Percentiles rank a stretch among this genome's conserved stretches.
phyloP scores from a whole-genome alignment of 139 green algal species.

The Coelastrella sp. region DNA sequence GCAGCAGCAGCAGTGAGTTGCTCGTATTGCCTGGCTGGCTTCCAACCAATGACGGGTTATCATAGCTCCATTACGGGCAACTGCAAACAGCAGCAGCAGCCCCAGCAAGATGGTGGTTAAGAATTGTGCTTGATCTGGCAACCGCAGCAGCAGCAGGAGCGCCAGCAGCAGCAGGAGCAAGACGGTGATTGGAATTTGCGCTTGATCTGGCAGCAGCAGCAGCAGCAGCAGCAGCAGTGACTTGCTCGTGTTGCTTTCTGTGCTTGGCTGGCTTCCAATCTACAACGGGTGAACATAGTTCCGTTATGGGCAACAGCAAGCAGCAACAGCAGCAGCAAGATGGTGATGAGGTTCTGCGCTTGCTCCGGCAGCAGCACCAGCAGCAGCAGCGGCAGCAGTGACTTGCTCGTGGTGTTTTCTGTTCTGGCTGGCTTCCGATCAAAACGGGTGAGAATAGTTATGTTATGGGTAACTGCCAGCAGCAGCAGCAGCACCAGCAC shows the following conservation, averaged over 20 bases:
- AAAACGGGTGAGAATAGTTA: slow-evolving; percentile 68
- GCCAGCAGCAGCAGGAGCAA: neutral
- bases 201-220: slow-evolving; percentile 30
- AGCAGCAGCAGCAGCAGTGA: slow-evolving; percentile 30
- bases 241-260: slow-evolving; percentile 38
- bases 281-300: slow-evolving; percentile 68
- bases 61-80: slow-evolving; percentile 67
- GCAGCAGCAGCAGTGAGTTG: neutral
- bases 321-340: too few species aligned
- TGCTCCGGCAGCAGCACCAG: slow-evolving; percentile 38
- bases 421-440: slow-evolving; percentile 46
- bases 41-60: slow-evolving; percentile 57
- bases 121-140: too few species aligned
- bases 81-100: slow-evolving; percentile 39
- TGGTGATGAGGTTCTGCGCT: too few species aligned
- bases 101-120: too few species aligned
- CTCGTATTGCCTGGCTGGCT: slow-evolving; percentile 45
- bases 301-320: slow-evolving; percentile 60
- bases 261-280: slow-evolving; percentile 42
- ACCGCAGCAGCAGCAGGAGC: neutral
- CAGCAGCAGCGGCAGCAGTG: neutral
- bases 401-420: slow-evolving; percentile 38
- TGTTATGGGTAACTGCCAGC: slow-evolving; percentile 59
- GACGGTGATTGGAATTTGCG: too few species aligned
- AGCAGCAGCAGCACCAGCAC: neutral